Evolutionary conservation across 31 red algal genomes (phyloP), one percentile per base, ranked within the genome.

Genomic region (Asparagopsis taxiformis): DNA sequence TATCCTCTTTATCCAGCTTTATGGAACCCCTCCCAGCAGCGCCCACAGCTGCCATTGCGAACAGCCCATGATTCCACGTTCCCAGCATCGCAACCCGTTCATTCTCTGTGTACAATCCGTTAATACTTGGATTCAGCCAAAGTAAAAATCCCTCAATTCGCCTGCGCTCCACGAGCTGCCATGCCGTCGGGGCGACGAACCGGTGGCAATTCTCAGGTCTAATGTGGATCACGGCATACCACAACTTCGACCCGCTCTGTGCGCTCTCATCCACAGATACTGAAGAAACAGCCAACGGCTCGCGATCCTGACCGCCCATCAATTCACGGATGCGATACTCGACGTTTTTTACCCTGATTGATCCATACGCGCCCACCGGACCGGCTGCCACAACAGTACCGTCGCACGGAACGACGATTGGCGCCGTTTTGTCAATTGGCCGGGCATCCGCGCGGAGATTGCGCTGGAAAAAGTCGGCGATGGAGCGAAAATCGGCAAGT

Each of bases 11-110:
- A 23, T 72, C 66, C 1, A 83, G 20, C 10, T 17, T 46, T 25
- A 83, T 65, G n/a, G 79, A 72, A 43, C 79, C 67, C 23, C 79
- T 62, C 49, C 67, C 79, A 21, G 79, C 67, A 59, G 79, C 79
- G 30, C 79, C 67, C 11, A 83, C 79, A 28, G 79, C 79, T 41
- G 79, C 50, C n/a, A 83, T 3, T 0, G 61, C 51, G n/a, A 74
- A 58, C 10, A 74, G 37, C 11, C 81, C 69, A 62, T 68, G 34
- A 32, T 31, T 57, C 70, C 81, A 85, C 20, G 33, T 30, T 3
- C 81, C 81, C 33, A 74, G 17, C 21, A 85, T 28, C 6, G 62
- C 81, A 55, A 69, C 61, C 38, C 70, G 17, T 28, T 85, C 81
- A 44, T 85, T 85, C 51, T 61, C 65, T 4, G 71, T 61, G 31